phyloP scores from a whole-genome alignment of 2,329 filamentous ascomycete species.

The Macrophomina phaseolina region DNA sequence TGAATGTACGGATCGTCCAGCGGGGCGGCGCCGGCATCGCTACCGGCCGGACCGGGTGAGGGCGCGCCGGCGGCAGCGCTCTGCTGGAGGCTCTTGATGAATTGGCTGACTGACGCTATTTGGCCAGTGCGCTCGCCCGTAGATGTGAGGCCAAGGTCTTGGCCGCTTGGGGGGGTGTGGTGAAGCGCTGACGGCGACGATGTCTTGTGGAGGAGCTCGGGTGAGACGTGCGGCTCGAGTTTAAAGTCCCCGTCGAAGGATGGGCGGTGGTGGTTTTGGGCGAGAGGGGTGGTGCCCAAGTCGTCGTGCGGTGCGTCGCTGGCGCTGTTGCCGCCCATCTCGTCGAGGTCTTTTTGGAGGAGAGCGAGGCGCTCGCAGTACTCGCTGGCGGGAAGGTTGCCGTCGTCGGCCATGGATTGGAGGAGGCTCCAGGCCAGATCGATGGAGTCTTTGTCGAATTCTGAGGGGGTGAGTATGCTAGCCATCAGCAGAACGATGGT shows the following conservation, averaged over 20 bases:
- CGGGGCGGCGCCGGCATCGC: conserved; percentile 17
- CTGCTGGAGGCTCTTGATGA: conserved; percentile 16
- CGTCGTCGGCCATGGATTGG: conserved; percentile 47
- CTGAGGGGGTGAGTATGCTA: conserved; percentile 34
- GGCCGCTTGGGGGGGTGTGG: not conserved
- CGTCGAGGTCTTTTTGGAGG: conserved; percentile 27
- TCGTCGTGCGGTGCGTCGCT: not conserved
- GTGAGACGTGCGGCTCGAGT: conserved; percentile 13
- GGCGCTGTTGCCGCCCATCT: conserved; percentile 23
- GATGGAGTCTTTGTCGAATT: conserved; percentile 33
- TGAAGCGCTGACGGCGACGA: not conserved
- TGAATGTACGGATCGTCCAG: conserved; percentile 27
- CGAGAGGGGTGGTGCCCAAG: not conserved
- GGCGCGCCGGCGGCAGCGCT: not conserved
- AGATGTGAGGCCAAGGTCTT: not conserved
- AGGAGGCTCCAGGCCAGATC: conserved; percentile 32
- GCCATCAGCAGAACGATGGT: conserved; percentile 36
- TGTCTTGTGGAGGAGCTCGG: not conserved
- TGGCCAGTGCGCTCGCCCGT: not conserved
- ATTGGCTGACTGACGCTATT: conserved; percentile 5
- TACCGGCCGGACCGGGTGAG: conserved; percentile 4
- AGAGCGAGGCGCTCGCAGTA: conserved; percentile 38
- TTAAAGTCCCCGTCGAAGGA: conserved; percentile 16
- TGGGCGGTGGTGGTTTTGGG: not conserved
- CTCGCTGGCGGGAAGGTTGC: conserved; percentile 38